A percentile compares a stretch with the other conserved stretches of the same genome.
phyloP scores from a whole-genome alignment of 176 grass and related monocot genomes.

The Triticum aestivum region DNA sequence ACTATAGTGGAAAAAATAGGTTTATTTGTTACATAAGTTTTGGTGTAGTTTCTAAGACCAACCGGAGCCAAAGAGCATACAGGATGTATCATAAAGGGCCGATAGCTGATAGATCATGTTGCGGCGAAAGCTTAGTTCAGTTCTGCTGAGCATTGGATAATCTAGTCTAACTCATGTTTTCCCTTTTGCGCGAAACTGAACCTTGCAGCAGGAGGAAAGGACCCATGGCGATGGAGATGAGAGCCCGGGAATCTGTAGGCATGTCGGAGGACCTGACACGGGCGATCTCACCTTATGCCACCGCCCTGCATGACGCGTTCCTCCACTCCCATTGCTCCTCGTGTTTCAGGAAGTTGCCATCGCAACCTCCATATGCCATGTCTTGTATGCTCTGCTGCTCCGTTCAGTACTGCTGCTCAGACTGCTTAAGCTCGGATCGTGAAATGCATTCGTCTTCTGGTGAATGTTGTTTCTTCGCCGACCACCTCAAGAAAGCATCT shows the following conservation, averaged over 20 bases:
- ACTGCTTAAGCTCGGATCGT: slow-evolving; percentile 46
- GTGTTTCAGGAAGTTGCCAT: slow-evolving; percentile 53
- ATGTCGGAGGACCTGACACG: slow-evolving; percentile 70
- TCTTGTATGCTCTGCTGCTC: slow-evolving; percentile 48
- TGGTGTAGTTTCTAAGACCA: not conserved
- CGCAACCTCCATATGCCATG: not conserved
- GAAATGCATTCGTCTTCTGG: slow-evolving; percentile 49
- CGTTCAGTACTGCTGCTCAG: slow-evolving; percentile 61
- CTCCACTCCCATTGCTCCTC: slow-evolving; percentile 62
- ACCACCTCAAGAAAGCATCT: slow-evolving; percentile 13
- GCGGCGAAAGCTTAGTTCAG: not conserved
- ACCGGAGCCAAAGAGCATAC: not conserved
- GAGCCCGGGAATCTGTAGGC: slow-evolving; percentile 30
- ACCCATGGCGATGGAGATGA: slow-evolving; percentile 67
- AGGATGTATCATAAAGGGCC: not conserved
- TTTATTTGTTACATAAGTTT: not conserved
- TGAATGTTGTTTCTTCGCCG: slow-evolving; percentile 61
- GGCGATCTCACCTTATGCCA: slow-evolving; percentile 48
- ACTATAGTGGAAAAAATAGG: not conserved
- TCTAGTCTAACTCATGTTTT: not conserved
- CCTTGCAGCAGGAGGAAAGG: not conserved
- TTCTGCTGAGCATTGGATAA: not conserved
- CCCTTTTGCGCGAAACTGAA: not conserved
- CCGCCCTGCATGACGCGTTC: slow-evolving; percentile 52
- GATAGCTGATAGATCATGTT: slow-evolving; percentile 16